These are phyloP conservation scores for Corymbia maculata DNA, from an alignment of 345 rosid genomes.

Conservation along the genomic window DNA sequence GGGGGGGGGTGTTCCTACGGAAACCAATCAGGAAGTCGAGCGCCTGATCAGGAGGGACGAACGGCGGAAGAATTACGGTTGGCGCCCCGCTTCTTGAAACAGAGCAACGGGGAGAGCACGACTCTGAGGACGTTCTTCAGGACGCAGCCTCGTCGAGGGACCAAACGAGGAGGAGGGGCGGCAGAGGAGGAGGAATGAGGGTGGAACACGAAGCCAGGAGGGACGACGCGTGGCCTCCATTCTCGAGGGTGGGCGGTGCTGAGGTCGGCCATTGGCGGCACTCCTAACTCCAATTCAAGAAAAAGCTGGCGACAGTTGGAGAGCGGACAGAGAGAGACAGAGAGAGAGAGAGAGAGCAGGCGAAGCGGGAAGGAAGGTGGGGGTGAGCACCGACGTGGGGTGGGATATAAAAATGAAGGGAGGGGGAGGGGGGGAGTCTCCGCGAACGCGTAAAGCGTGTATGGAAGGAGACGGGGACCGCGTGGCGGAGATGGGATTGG, in stretches of 20 bases:
- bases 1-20: not conserved
- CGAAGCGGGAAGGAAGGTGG: not conserved
- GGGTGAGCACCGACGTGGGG: not conserved
- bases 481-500: not conserved
- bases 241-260: not conserved
- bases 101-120: conserved; percentile 6
- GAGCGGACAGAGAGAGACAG: not conserved
- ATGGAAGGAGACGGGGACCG: not conserved
- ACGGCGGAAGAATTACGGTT: not conserved
- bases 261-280: not conserved
- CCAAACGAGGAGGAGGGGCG: conserved; percentile 6
- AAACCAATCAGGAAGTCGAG: not conserved
- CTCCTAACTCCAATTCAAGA: not conserved
- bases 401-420: too few species aligned
- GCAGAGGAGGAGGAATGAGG: not conserved
- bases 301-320: not conserved
- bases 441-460: not conserved
- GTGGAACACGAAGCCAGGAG: not conserved
- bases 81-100: not conserved
- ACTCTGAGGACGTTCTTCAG: conserved; percentile 16
- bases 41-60: not conserved
- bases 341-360: not conserved
- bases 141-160: conserved; percentile 42
- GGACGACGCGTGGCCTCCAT: not conserved
- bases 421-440: not conserved